Evolutionary conservation across 306 rosid genomes (phyloP).

Genomic region (Ammopiptanthus mongolicus): DNA sequence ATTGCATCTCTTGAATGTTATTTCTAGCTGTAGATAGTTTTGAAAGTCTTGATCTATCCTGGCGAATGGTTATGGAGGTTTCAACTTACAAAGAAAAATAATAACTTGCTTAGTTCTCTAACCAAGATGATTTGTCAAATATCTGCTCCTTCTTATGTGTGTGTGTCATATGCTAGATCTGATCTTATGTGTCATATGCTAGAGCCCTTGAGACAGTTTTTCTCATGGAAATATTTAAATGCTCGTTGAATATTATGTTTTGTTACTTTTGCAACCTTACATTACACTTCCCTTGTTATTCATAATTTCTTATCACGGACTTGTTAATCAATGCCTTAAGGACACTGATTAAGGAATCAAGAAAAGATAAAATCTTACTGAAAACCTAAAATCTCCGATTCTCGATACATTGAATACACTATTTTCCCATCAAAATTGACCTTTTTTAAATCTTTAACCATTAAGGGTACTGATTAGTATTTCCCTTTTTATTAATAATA

Average conservation of each 20-base stretch:
- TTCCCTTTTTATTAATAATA: background rate
- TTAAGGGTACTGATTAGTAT: no score
- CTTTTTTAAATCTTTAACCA: no score
- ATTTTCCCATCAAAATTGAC: no score
- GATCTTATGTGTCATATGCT: constrained; percentile 14
- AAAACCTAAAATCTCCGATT: no score
- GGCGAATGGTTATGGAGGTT: constrained; percentile 25
- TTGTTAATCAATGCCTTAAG: no score
- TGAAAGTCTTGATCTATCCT: background rate
- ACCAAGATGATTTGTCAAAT: constrained; percentile 17
- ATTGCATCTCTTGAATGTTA: constrained; percentile 21
- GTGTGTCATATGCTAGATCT: constrained; percentile 10
- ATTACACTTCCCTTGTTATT: background rate
- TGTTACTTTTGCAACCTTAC: background rate
- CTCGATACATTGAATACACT: no score
- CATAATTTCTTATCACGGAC: no score
- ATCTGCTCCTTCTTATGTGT: background rate
- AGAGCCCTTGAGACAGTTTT: background rate
- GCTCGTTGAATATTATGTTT: background rate
- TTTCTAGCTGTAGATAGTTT: constrained; percentile 30
- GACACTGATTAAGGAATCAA: no score
- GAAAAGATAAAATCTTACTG: no score
- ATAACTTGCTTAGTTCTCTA: constrained; percentile 12
- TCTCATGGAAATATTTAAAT: background rate
- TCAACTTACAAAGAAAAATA: constrained; percentile 23